Base-by-base conservation (phyloP, 352 stramenopile genomes). In the Phytopythium kandeliae region DNA sequence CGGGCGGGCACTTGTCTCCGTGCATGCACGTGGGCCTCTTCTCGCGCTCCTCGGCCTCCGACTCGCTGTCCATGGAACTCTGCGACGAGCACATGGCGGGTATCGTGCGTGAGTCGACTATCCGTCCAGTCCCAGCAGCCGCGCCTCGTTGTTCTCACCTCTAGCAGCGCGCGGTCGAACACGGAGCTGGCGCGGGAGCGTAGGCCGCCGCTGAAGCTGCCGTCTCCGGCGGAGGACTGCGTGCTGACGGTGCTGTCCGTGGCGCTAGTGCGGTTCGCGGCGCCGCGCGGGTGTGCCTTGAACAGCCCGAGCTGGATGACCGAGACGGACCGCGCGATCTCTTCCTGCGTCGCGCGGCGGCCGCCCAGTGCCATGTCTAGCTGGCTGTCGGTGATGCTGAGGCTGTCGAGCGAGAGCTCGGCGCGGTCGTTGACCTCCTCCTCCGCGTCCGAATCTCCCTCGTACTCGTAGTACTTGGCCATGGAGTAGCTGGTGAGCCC, bases 401-500 rank as follows among this genome's bases (percentile, higher is more conserved):
- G 28, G 17, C 36, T 40, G n/a, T 51, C 4, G n/a, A 51, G 28
- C 31, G 45, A 51, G 52, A 42, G 47, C 33, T 30, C 28, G 4
- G 60, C 57, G 33, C 61, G 58, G 8, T 79, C 71, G 38, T 64
- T 34, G 36, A 57, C 55, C 30, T 66, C 64, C 25, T 66, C 64
- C 12, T 51, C 44, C n/a, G n/a, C n/a, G n/a, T 77, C 63, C 25
- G 55, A 58, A 8, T 57, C 47, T 47, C 63, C 48, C 7, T 50
- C 56, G 43, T 66, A 54, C 15, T 79, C 72, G 35, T 86, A 85
- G 65, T 87, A 88, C 44, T 78, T 77, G 31, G 74, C 76, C 17
- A 90, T 64, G 0, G 76, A 85, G 42, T 85, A 79, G 56, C 74
- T 82, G 3, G 79, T 87, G 48, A 87, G 63, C 3, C 76, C 79